A percentile compares a stretch with the other conserved stretches of the same genome.
These are phyloP conservation scores for Sporobolomyces pararoseus DNA, from an alignment of 768 basidiomycete species.

Conservation along the genomic window DNA sequence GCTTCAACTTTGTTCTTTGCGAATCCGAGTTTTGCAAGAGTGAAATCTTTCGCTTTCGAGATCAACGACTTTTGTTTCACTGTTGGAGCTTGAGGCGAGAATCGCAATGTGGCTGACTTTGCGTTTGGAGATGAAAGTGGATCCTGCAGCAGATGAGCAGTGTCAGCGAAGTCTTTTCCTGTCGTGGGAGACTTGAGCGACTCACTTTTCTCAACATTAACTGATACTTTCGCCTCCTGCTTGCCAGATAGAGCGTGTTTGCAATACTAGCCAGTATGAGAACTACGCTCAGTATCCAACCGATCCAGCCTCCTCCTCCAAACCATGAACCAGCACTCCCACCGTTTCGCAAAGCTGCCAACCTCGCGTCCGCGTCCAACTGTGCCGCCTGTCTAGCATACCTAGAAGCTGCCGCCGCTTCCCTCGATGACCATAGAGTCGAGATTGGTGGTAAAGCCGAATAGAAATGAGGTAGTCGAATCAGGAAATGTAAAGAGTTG, in stretches of 20 bases:
- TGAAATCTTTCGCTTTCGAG: neutral
- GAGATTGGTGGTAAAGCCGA: constrained; percentile 27
- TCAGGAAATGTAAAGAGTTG: constrained; percentile 29
- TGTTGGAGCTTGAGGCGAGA: constrained; percentile 12
- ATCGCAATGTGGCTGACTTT: constrained; percentile 20
- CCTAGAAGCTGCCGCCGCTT: neutral
- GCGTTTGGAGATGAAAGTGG: constrained; percentile 40
- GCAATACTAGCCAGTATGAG: constrained; percentile 29
- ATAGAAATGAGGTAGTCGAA: constrained; percentile 32
- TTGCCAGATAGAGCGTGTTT: constrained; percentile 37
- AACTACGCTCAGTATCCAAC: constrained; percentile 14
- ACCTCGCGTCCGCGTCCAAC: constrained; percentile 33
- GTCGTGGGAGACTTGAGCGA: neutral
- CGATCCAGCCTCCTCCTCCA: neutral
- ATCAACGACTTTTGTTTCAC: neutral
- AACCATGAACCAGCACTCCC: neutral
- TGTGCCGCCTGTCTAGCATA: constrained; percentile 4
- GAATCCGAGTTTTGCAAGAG: neutral
- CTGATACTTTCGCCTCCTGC: constrained; percentile 29
- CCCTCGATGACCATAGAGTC: neutral
- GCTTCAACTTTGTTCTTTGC: neutral
- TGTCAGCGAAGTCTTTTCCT: neutral
- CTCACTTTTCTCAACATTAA: constrained; percentile 37
- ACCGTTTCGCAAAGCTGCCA: constrained; percentile 22
- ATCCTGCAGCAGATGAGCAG: constrained; percentile 14